Evolutionary conservation across 2,329 filamentous ascomycete genomes (phyloP).

Genomic region (Phyllosticta citrichinensis): DNA sequence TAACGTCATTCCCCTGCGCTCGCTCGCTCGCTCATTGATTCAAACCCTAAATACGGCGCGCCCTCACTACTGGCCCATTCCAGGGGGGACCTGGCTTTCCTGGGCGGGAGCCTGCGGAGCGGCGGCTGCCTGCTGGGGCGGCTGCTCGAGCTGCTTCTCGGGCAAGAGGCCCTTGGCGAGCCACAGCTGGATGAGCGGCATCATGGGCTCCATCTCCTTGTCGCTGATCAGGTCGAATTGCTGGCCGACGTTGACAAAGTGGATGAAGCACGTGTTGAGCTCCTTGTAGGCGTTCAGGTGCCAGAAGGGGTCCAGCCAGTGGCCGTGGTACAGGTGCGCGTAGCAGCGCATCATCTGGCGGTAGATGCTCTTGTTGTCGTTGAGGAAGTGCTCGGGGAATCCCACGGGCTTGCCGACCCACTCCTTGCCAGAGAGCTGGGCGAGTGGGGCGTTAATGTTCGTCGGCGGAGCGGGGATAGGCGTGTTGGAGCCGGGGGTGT

Average conservation of each 20-base stretch:
- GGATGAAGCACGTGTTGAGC: slow-evolving; percentile 45
- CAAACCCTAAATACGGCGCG: neutral
- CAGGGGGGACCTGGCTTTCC: neutral
- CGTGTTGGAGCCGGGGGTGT: slow-evolving; percentile 30
- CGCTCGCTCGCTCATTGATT: neutral
- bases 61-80: neutral
- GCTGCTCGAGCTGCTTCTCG: slow-evolving; percentile 3
- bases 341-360: slow-evolving; percentile 47
- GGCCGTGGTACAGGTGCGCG: slow-evolving; percentile 42
- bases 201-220: slow-evolving; percentile 91
- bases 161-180: slow-evolving; percentile 81
- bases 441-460: slow-evolving; percentile 44
- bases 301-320: slow-evolving; percentile 43
- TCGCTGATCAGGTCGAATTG: slow-evolving; percentile 70
- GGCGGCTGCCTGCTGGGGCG: neutral
- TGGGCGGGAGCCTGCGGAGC: neutral
- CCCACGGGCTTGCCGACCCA: slow-evolving; percentile 91
- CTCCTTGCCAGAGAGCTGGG: slow-evolving; percentile 54
- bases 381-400: slow-evolving; percentile 42
- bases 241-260: slow-evolving; percentile 56
- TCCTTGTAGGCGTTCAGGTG: slow-evolving; percentile 39
- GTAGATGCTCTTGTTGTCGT: slow-evolving; percentile 67
- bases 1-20: neutral
- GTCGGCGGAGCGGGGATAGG: slow-evolving; percentile 37
- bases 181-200: slow-evolving; percentile 86